Evolutionary conservation across 2,329 filamentous ascomycete species (phyloP).

Genomic region (Aspergillus tanneri): DNA sequence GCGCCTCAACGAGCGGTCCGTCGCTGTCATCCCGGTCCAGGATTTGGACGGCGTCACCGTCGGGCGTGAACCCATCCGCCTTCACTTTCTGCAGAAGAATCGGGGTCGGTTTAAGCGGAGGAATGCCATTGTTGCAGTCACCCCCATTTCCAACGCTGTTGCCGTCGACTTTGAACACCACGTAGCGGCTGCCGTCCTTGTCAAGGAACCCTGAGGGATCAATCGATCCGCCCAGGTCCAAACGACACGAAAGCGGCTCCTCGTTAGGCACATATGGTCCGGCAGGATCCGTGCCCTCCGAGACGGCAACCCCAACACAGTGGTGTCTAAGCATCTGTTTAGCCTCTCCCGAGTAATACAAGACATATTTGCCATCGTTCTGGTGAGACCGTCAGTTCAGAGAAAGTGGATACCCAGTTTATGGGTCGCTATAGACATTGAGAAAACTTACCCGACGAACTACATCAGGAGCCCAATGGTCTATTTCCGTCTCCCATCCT

Average conservation of each 20-base stretch:
- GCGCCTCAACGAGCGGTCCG: conserved; percentile 63
- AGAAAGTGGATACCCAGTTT: background rate
- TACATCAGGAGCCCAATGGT: conserved; percentile 65
- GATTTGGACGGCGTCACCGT: conserved; percentile 56
- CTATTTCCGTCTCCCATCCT: conserved; percentile 54
- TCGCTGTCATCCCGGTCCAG: conserved; percentile 64
- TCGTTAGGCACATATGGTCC: conserved; percentile 56
- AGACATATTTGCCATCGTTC: conserved; percentile 54
- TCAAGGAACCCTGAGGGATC: conserved; percentile 63
- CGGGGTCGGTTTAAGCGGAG: conserved; percentile 37
- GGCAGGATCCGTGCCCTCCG: conserved; percentile 39
- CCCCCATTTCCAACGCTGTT: conserved; percentile 55
- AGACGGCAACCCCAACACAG: conserved; percentile 60
- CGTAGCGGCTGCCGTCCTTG: conserved; percentile 54
- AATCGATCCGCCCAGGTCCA: conserved; percentile 59
- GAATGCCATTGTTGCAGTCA: conserved; percentile 48
- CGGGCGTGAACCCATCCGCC: conserved; percentile 52
- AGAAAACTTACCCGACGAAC: conserved; percentile 42
- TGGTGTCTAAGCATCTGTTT: conserved; percentile 45
- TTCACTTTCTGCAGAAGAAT: conserved; percentile 43
- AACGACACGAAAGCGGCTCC: conserved; percentile 54
- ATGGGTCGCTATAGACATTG: background rate
- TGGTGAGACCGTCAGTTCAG: conserved; percentile 15
- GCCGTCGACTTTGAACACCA: conserved; percentile 67
- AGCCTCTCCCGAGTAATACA: conserved; percentile 59